Conservation (phyloP, 2,329 filamentous ascomycete species). For the Bipolaris zeicola region DNA sequence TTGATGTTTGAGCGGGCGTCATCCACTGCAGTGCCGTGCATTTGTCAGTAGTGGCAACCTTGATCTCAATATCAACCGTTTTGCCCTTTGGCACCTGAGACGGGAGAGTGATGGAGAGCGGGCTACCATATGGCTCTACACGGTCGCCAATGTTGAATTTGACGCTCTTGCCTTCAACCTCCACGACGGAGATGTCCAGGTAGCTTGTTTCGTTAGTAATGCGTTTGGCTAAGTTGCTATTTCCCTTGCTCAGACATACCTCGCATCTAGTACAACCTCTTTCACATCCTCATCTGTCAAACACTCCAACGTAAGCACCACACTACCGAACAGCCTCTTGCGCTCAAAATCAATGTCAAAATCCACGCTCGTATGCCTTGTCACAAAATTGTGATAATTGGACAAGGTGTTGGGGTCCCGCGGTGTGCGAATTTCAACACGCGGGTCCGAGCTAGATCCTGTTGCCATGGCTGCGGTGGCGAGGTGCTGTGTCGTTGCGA, state of each 20-base stretch:
- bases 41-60: conserved; percentile 77
- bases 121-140: conserved; percentile 74
- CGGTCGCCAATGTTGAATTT: conserved; percentile 75
- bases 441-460: conserved; percentile 46
- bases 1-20: conserved; percentile 88
- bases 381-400: conserved; percentile 89
- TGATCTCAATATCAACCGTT: conserved; percentile 54
- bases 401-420: conserved; percentile 89
- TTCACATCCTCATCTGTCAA: conserved; percentile 73
- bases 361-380: conserved; percentile 79
- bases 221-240: background rate
- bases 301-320: conserved; percentile 76
- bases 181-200: conserved; percentile 74
- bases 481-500: conserved; percentile 29
- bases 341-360: conserved; percentile 83
- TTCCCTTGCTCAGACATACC: conserved; percentile 33
- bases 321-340: conserved; percentile 76
- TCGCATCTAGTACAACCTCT: conserved; percentile 88
- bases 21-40: conserved; percentile 97
- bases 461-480: conserved; percentile 44
- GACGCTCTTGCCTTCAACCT: conserved; percentile 67
- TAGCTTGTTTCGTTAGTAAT: conserved; percentile 54
- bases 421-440: conserved; percentile 50
- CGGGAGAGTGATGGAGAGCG: conserved; percentile 65
- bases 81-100: conserved; percentile 54